phyloP scores from a whole-genome alignment of 371 early-diverging fungal genomes.

The Rhizopus stolonifer region DNA sequence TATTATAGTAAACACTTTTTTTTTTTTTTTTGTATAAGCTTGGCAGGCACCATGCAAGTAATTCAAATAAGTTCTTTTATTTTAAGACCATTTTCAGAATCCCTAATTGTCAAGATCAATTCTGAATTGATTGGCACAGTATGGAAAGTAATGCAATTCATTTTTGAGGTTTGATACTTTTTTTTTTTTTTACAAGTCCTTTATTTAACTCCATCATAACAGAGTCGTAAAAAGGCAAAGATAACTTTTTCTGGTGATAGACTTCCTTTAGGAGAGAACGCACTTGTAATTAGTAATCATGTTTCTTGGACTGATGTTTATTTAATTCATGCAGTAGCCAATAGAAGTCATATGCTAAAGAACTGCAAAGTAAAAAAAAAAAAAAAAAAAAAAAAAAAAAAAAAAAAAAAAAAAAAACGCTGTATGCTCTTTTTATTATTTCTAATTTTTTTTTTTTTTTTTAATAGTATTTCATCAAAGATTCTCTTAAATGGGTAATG shows the following conservation, averaged over 20 bases:
- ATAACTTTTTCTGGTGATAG: slow-evolving; percentile 69
- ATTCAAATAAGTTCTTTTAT: slow-evolving; percentile 58
- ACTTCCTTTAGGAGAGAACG: slow-evolving; percentile 56
- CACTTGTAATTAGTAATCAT: slow-evolving; percentile 67
- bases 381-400: background rate
- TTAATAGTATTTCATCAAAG: slow-evolving; percentile 72
- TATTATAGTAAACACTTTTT: background rate
- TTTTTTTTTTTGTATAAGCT: slow-evolving; percentile 12
- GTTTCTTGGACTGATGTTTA: slow-evolving; percentile 67
- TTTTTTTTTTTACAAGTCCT: background rate
- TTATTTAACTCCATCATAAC: background rate
- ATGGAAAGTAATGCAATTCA: slow-evolving; percentile 69
- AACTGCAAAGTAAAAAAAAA: slow-evolving; percentile 56
- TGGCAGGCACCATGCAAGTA: slow-evolving; percentile 51
- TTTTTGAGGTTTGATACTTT: slow-evolving; percentile 39
- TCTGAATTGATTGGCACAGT: slow-evolving; percentile 56
- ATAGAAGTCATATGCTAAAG: slow-evolving; percentile 59
- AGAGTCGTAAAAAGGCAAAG: slow-evolving; percentile 50
- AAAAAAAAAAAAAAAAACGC: no score
- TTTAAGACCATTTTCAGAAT: slow-evolving; percentile 54
- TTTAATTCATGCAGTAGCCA: slow-evolving; percentile 64
- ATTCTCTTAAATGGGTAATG: slow-evolving; percentile 70
- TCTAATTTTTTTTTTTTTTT: no score
- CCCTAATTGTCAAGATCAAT: slow-evolving; percentile 58
- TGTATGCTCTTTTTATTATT: no score